Evolutionary conservation across 257 asterid genomes (phyloP).

Genomic region (Solanum pinnatisectum): DNA sequence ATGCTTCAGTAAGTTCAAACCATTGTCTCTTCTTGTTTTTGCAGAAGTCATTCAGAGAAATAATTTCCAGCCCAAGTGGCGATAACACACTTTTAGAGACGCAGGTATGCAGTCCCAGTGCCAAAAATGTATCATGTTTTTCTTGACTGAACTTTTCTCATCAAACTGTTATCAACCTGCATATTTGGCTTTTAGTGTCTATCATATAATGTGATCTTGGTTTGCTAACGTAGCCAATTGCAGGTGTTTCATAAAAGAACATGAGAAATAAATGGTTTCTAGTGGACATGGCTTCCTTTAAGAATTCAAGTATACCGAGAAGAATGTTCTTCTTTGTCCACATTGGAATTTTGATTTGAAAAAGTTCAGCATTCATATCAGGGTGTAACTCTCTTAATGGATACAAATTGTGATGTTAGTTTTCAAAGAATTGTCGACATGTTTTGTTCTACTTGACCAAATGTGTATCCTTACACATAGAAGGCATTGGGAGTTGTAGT

Average conservation of each 20-base stretch:
- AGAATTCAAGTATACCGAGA: neutral
- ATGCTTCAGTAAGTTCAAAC: neutral
- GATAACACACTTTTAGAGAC: constrained; percentile 43
- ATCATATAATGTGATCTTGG: neutral
- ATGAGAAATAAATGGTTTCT: neutral
- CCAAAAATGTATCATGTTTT: neutral
- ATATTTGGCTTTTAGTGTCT: neutral
- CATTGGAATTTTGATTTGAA: neutral
- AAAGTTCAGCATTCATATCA: neutral
- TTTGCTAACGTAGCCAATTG: neutral
- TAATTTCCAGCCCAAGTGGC: constrained; percentile 33
- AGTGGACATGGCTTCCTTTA: neutral
- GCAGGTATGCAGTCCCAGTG: constrained; percentile 36
- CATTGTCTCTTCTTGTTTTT: constrained; percentile 10
- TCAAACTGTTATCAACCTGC: neutral
- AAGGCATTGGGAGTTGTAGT: neutral
- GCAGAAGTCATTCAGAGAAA: constrained; percentile 48
- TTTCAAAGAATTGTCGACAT: neutral
- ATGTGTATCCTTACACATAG: neutral
- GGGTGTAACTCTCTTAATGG: neutral
- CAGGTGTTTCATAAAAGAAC: neutral
- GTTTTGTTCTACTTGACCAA: neutral
- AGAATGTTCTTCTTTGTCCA: neutral
- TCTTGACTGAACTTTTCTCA: neutral
- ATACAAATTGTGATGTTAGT: neutral